Base-by-base conservation (phyloP, 1,139 yeast species). In the Candida mesenterica region DNA sequence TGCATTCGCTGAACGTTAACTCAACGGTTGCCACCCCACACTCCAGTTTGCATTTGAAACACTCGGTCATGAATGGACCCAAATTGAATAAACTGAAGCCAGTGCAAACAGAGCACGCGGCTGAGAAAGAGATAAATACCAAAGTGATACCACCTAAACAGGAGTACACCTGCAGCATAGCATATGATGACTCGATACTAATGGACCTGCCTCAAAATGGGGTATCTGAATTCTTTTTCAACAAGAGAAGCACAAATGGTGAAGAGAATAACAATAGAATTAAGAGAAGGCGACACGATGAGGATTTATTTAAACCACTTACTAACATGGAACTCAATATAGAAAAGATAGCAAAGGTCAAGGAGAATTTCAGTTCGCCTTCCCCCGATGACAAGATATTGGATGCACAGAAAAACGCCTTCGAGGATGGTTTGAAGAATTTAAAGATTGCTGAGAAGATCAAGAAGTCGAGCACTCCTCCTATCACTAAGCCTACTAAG, bases 301-400 rank as follows among this genome's bases (percentile, higher is more conserved):
- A 34, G 13, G 47, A 50, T 24, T 36, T 66, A 12, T 64, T 61
- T 39, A 48, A 52, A 35, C 62, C 63, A 38, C 56, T 63, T 67
- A 66, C 73, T 68, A 60, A 65, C 72, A 50, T 55, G 41, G 68
- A 72, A 60, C 65, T 79, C 59, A 65, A 71, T 64, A 44, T 65
- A 51, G 65, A 62, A 55, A 62, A 53, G 46, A 57, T 57, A 34
- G 64, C 65, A 42, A 70, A 72, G 51, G 75, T 76, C 5, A 65
- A 70, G 31, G 53, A 66, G 29, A 85, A 82, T 43, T 89, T 89
- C 52, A 57, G 61, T 15, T 65, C 70, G 41, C 90, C 89, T 10
- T 84, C 95, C 49, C 97, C 97, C 3, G 97, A 89, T 61, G 96
- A 88, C 51, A 61, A 72, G 36, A 72, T 84, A 7, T 55, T 76